Conservation (phyloP, 441 rosid species). For the Syzygium syzygioides region DNA sequence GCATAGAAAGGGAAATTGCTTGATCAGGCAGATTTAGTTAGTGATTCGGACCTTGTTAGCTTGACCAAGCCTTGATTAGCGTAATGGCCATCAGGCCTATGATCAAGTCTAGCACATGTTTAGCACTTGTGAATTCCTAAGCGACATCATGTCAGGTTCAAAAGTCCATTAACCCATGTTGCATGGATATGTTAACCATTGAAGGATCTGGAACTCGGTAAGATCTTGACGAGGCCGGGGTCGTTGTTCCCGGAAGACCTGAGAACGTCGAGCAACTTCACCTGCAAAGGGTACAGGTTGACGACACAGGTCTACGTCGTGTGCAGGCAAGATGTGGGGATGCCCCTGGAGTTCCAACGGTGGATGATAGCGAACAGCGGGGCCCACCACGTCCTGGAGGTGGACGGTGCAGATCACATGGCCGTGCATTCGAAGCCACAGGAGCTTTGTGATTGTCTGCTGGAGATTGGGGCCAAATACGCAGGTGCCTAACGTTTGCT, state of each 20-base stretch:
- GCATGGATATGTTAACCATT: not conserved
- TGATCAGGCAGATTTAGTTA: not conserved
- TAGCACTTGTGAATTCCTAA: not conserved
- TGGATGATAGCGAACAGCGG: constrained; percentile 47
- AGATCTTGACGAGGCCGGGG: constrained; percentile 32
- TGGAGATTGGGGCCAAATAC: constrained; percentile 18
- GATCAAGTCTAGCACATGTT: not conserved
- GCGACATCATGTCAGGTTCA: not conserved
- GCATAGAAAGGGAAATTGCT: not conserved
- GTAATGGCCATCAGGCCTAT: not conserved
- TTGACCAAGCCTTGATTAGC: not conserved
- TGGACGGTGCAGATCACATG: constrained; percentile 44
- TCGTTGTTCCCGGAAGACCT: constrained; percentile 31
- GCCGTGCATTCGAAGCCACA: constrained; percentile 40
- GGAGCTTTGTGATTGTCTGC: constrained; percentile 22
- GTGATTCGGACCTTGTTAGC: not conserved
- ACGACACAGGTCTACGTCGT: constrained; percentile 31
- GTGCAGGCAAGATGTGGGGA: constrained; percentile 32
- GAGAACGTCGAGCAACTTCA: constrained; percentile 19
- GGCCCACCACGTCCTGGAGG: constrained; percentile 28
- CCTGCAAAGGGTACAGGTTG: constrained; percentile 29
- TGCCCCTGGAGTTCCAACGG: constrained; percentile 20
- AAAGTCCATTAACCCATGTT: not conserved
- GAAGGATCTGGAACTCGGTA: constrained; percentile 45
- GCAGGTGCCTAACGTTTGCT: not conserved